Evolutionary conservation across 441 rosid species (phyloP).

Genomic region (Francoa sonchifolia): DNA sequence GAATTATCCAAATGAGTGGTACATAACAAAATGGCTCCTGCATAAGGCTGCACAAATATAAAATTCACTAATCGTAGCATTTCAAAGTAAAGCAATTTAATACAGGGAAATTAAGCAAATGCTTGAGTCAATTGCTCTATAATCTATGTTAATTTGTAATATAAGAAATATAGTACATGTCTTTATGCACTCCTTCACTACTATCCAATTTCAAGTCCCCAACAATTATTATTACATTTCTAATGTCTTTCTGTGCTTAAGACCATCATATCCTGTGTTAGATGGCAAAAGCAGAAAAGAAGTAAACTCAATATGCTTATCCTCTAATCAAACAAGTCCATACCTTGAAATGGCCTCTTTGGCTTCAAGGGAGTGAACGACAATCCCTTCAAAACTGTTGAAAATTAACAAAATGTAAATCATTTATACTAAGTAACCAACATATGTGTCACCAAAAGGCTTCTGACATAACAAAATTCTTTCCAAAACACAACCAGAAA

Average conservation of each 20-base stretch:
- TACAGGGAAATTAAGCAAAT: neutral
- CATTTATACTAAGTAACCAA: slow-evolving; percentile 8
- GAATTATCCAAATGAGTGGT: slow-evolving; percentile 88
- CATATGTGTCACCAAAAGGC: slow-evolving; percentile 2
- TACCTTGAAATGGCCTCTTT: slow-evolving; percentile 74
- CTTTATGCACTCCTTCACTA: too few relatives aligned
- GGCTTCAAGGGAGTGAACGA: slow-evolving; percentile 77
- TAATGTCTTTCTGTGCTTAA: too few relatives aligned
- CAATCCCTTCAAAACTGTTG: slow-evolving; percentile 79
- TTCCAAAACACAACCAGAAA: slow-evolving; percentile 3
- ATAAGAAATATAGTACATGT: too few relatives aligned
- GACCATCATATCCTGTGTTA: too few relatives aligned
- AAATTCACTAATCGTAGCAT: slow-evolving; percentile 42
- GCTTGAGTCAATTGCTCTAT: too few relatives aligned
- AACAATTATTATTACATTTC: too few relatives aligned
- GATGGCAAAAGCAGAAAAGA: neutral
- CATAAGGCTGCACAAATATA: slow-evolving; percentile 92
- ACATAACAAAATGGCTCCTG: slow-evolving; percentile 91
- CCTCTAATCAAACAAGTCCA: slow-evolving; percentile 13
- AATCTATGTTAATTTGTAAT: too few relatives aligned
- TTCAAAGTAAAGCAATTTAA: slow-evolving; percentile 16
- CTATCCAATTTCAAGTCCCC: too few relatives aligned
- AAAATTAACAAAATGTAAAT: slow-evolving; percentile 11
- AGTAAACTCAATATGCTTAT: too few relatives aligned
- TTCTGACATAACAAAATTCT: slow-evolving; percentile 10